A percentile compares a stretch with the other conserved stretches of the same genome.
Evolutionary conservation across 1,284 basidiomycete genomes (phyloP).

Genomic region (Mrakiaceae sp.): DNA sequence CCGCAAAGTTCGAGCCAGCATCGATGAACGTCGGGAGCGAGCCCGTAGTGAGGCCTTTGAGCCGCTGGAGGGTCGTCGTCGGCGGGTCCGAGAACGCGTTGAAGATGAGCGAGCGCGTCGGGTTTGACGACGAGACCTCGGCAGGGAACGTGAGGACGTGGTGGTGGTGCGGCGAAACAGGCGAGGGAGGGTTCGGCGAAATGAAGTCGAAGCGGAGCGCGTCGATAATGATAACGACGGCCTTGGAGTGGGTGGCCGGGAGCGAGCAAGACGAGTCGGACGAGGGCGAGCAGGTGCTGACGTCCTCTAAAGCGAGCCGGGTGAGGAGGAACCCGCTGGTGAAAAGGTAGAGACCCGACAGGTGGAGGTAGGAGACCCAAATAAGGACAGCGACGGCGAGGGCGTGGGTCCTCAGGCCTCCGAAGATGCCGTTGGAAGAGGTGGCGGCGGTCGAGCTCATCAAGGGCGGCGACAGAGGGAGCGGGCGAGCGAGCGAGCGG

Average conservation of each 20-base stretch:
- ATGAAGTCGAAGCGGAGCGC: conserved; percentile 91
- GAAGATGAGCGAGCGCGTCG: conserved; percentile 68
- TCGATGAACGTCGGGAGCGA: conserved; percentile 94
- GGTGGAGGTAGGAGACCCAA: conserved; percentile 44
- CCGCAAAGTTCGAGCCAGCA: conserved; percentile 82
- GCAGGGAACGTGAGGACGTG: conserved; percentile 67
- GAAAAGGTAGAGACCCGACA: conserved; percentile 50
- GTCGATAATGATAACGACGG: conserved; percentile 81
- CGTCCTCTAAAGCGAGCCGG: conserved; percentile 59
- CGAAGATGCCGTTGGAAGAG: conserved; percentile 5
- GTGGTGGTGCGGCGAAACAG: conserved; percentile 62
- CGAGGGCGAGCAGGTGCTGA: conserved; percentile 37
- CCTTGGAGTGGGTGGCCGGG: conserved; percentile 57
- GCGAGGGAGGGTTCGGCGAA: conserved; percentile 52
- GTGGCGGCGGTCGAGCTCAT: background rate
- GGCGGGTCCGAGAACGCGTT: conserved; percentile 89
- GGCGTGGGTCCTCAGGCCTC: background rate
- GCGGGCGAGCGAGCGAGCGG: no score
- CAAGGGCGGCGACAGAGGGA: no score
- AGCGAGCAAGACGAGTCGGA: conserved; percentile 37
- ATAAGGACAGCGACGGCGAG: conserved; percentile 43
- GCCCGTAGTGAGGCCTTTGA: conserved; percentile 92
- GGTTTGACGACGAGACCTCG: conserved; percentile 51
- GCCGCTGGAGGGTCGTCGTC: conserved; percentile 86
- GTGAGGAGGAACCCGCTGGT: conserved; percentile 79